These are phyloP conservation scores for Ampelocalamus luodianensis DNA, from an alignment of 176 grass and related monocot species.

Conservation along the genomic window DNA sequence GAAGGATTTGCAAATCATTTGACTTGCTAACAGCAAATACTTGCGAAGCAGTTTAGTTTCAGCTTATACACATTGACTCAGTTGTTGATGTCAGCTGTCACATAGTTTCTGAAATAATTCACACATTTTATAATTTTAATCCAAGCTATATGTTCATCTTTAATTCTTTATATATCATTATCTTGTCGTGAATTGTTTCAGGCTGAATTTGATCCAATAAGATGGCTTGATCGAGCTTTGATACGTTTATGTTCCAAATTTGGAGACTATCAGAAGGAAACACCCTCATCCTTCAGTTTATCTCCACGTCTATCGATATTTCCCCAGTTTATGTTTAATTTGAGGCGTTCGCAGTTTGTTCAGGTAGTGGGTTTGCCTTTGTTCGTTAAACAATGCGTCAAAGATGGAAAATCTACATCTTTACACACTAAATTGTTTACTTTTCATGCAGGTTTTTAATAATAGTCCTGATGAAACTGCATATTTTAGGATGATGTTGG, in stretches of 20 bases:
- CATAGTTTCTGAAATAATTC: constrained; percentile 12
- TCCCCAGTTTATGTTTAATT: constrained; percentile 92
- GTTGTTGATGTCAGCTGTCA: constrained; percentile 11
- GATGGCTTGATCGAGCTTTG: constrained; percentile 91
- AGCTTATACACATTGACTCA: not conserved
- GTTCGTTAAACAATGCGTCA: not conserved
- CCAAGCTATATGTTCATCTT: constrained; percentile 1
- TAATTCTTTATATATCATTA: constrained; percentile 11
- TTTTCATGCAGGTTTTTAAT: constrained; percentile 72
- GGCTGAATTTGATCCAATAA: constrained; percentile 94
- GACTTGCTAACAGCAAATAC: not conserved
- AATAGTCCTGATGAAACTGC: constrained; percentile 91
- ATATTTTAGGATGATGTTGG: constrained; percentile 81
- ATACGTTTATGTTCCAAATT: constrained; percentile 90
- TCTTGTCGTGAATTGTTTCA: constrained; percentile 41
- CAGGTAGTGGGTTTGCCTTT: constrained; percentile 56
- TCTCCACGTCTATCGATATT: constrained; percentile 93
- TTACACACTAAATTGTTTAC: constrained; percentile 26
- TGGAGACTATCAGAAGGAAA: constrained; percentile 95
- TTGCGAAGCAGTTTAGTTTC: constrained; percentile 1
- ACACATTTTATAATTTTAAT: constrained; percentile 11
- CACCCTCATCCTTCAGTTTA: constrained; percentile 83
- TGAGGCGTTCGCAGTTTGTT: constrained; percentile 94
- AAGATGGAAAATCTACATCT: not conserved
- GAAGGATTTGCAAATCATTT: not conserved